Evolutionary conservation across 2,329 filamentous ascomycete species (phyloP).

Genomic region (Trichothecium roseum): DNA sequence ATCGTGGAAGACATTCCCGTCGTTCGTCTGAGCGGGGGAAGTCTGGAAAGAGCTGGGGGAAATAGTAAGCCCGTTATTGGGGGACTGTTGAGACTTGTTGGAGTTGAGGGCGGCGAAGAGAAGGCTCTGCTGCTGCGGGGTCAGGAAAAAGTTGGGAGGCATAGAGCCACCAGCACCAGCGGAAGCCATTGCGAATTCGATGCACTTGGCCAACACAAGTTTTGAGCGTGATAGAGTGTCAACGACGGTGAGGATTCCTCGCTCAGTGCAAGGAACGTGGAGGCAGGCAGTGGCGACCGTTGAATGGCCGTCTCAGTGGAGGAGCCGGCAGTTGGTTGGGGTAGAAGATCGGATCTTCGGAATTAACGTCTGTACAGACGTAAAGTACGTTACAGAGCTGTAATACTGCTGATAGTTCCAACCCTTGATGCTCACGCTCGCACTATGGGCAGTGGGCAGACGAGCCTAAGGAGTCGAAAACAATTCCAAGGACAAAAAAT

Average conservation of each 20-base stretch:
- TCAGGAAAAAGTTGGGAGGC: slow-evolving; percentile 54
- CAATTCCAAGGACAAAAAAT: not conserved
- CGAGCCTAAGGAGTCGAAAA: too few relatives aligned
- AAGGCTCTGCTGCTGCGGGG: slow-evolving; percentile 65
- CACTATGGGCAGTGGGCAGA: too few relatives aligned
- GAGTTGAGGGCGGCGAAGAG: slow-evolving; percentile 68
- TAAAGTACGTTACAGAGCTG: too few relatives aligned
- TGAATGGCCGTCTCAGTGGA: too few relatives aligned
- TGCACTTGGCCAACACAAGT: not conserved
- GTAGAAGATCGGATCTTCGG: too few relatives aligned
- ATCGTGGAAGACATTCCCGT: slow-evolving; percentile 45
- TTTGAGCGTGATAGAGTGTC: slow-evolving; percentile 2
- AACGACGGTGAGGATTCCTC: not conserved
- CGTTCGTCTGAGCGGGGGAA: slow-evolving; percentile 31
- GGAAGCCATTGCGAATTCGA: slow-evolving; percentile 34
- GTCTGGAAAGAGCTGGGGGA: slow-evolving; percentile 39
- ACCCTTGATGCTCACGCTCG: too few relatives aligned
- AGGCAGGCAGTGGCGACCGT: too few relatives aligned
- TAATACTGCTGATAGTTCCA: too few relatives aligned
- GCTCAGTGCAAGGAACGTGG: not conserved
- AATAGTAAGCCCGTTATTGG: slow-evolving; percentile 28
- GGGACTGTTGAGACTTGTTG: slow-evolving; percentile 37
- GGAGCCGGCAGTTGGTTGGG: too few relatives aligned
- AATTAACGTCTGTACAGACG: too few relatives aligned
- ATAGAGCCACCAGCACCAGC: slow-evolving; percentile 30